A percentile compares a stretch with the other conserved stretches of the same genome.
Conservation (phyloP, 2,329 filamentous ascomycete species). For the Penicillium rolfsii region DNA sequence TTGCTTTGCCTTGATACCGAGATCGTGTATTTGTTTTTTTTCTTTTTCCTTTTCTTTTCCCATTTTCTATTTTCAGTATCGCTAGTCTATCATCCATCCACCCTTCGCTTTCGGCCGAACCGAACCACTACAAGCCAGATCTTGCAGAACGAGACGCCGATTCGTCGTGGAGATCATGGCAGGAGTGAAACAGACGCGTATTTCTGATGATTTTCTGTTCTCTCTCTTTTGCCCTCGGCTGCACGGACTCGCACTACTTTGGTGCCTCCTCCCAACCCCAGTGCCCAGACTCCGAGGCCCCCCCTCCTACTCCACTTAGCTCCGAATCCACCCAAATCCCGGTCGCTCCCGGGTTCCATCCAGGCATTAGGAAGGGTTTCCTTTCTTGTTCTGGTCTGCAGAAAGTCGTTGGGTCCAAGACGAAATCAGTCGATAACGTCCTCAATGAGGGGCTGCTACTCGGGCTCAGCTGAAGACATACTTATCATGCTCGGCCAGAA, state of each 20-base stretch:
- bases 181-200: conserved; percentile 41
- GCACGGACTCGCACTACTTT: conserved; percentile 33
- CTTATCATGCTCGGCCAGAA: not conserved
- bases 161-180: conserved; percentile 19
- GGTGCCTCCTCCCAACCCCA: not conserved
- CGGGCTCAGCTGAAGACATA: not conserved
- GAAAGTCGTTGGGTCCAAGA: conserved; percentile 1
- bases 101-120: conserved; percentile 15
- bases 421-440: not conserved
- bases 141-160: conserved; percentile 7
- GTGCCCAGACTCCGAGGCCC: not conserved
- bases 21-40: not conserved
- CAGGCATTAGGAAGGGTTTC: not conserved
- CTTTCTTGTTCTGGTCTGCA: conserved; percentile 1
- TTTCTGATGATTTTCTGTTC: not conserved
- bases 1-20: not conserved
- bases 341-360: conserved; percentile 19
- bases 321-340: conserved; percentile 21
- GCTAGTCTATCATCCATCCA: not conserved
- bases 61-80: conserved; percentile 7
- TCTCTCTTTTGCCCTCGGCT: conserved; percentile 28
- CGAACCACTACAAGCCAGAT: conserved; percentile 7
- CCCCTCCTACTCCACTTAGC: conserved; percentile 10
- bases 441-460: not conserved
- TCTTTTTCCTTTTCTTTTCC: not conserved